phyloP scores from a whole-genome alignment of 257 asterid species.

The Solanum chaucha region DNA sequence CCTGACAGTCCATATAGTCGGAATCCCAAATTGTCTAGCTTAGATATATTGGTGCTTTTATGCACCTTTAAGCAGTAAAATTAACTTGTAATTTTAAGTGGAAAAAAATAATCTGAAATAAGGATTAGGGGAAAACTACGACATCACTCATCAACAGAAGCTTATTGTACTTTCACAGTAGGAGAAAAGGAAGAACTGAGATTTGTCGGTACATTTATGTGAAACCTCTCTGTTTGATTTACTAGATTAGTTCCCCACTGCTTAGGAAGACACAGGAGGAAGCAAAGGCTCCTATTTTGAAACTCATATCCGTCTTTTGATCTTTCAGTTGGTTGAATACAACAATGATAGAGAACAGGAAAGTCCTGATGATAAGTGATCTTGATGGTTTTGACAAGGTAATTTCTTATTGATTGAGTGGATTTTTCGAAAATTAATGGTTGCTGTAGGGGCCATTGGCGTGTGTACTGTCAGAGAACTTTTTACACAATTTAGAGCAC shows the following conservation, averaged over 20 bases:
- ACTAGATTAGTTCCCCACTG: neutral
- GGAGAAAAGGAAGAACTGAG: neutral
- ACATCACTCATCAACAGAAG: neutral
- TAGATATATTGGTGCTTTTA: neutral
- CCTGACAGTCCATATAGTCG: neutral
- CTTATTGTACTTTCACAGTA: neutral
- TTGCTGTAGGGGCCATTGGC: neutral
- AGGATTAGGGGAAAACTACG: neutral
- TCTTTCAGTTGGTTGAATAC: slow-evolving; percentile 89
- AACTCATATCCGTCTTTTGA: neutral
- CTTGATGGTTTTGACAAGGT: slow-evolving; percentile 99
- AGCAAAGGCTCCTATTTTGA: neutral
- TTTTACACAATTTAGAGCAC: neutral
- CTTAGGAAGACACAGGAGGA: neutral
- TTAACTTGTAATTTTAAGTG: neutral
- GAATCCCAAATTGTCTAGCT: neutral
- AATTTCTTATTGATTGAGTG: neutral
- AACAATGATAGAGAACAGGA: slow-evolving; percentile 89
- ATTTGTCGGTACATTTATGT: neutral
- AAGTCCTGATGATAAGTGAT: slow-evolving; percentile 57
- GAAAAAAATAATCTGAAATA: neutral
- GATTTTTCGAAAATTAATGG: neutral
- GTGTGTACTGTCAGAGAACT: neutral
- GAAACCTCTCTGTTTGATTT: neutral
- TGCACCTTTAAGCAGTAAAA: neutral